Base-by-base conservation (phyloP, 2,329 filamentous ascomycete genomes). In the Fusarium udum region DNA sequence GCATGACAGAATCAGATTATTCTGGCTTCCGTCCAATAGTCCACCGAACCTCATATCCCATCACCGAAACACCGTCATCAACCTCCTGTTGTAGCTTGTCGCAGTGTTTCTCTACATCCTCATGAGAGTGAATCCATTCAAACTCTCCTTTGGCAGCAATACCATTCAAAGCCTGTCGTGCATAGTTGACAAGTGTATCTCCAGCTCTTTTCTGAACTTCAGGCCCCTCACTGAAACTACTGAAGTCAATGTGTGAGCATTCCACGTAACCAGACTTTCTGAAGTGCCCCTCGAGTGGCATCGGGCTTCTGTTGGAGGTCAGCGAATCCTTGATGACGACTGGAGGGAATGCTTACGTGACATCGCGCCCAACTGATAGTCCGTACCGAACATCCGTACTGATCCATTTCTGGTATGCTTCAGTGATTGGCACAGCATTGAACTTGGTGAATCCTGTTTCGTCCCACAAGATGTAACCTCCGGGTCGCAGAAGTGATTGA, bases 11-110 rank as follows among this genome's bases (percentile, higher is more conserved):
- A 24, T 3, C 11, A 14, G 15, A 20, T 24, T 34, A 65, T 22
- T n/a, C 34, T 6, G 45, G 34, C 16, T 53, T 67, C 2, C 64
- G 39, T 13, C 61, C 64, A n/a, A 67, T 40, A 1, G 64, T 67
- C 64, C 64, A 67, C 4, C 61, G 45, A 22, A 67, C 22, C 34
- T 67, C 61, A 18, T 32, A 43, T 34, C 64, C 64, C 43, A 67
- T 24, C 13, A 51, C 32, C 14, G 45, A 15, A 14, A 42, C n/a
- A 18, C 43, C 52, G 3, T 48, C 24, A 6, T 67, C 61, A 9
- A 43, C 18, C n/a, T 67, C 64, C 2, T 46, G 9, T 22, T 67
- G 52, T 1, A 65, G 5, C 15, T 32, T 48, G 4, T 52, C 61
- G 28, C 45, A 59, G 14, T 46, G 52, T 4, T 36, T 20, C 10